Evolutionary conservation across 768 basidiomycete genomes (phyloP).

Genomic region (Pisolithus tinctorius): DNA sequence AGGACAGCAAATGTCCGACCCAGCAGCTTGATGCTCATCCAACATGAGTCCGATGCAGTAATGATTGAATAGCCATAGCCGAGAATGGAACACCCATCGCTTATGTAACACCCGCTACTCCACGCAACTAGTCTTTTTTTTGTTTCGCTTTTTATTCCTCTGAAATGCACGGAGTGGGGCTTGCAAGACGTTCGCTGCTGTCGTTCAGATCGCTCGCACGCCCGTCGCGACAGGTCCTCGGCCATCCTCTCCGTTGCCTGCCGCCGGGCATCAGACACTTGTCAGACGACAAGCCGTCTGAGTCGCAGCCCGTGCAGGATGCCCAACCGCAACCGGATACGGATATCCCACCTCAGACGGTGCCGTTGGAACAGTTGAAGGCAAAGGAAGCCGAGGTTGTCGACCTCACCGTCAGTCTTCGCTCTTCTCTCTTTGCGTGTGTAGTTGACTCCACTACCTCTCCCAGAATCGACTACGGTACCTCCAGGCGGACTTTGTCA

Average conservation of each 20-base stretch:
- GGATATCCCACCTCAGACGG: constrained; percentile 29
- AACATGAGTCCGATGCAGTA: too few relatives aligned
- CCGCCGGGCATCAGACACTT: constrained; percentile 37
- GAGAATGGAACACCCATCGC: too few relatives aligned
- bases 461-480: constrained; percentile 81
- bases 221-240: constrained; percentile 21
- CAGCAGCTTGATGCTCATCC: too few relatives aligned
- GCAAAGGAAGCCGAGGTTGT: constrained; percentile 74
- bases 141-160: constrained; percentile 14
- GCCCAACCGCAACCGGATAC: constrained; percentile 2
- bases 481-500: constrained; percentile 91
- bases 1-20: background rate
- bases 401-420: constrained; percentile 69
- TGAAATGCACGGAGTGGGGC: constrained; percentile 30
- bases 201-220: constrained; percentile 44
- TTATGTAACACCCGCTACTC: too few relatives aligned
- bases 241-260: constrained; percentile 12
- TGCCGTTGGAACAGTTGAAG: constrained; percentile 53
- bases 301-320: background rate
- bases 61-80: too few relatives aligned
- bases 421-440: background rate
- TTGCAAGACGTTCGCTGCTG: constrained; percentile 27
- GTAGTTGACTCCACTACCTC: constrained; percentile 9
- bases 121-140: too few relatives aligned
- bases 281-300: constrained; percentile 42